Percentiles rank a stretch among this genome's conserved stretches.
These are phyloP conservation scores for Trichoderma afroharzianum DNA, from an alignment of 2,329 filamentous ascomycete genomes.

Conservation along the genomic window DNA sequence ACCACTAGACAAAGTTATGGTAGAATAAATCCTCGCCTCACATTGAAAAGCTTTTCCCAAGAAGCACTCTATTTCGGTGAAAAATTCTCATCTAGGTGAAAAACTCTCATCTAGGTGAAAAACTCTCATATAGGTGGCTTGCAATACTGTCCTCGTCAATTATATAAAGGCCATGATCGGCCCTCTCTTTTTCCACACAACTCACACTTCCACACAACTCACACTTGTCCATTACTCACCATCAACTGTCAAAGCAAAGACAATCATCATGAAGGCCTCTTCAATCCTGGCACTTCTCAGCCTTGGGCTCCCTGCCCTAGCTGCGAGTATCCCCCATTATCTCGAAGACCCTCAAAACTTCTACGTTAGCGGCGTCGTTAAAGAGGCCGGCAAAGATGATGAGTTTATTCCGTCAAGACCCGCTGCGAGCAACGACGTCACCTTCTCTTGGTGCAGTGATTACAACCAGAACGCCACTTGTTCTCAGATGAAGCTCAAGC, in stretches of 20 bases:
- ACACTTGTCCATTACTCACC: not conserved
- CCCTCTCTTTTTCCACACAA: not conserved
- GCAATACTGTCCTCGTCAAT: not conserved
- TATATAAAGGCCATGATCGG: not conserved
- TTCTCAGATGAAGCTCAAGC: not conserved
- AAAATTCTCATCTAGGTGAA: not conserved
- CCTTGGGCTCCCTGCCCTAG: not conserved
- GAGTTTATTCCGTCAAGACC: not conserved
- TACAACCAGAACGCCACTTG: not conserved
- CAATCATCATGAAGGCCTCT: not conserved
- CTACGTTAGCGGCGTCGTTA: not conserved
- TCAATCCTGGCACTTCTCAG: not conserved
- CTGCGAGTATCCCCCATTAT: too few relatives aligned
- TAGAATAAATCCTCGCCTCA: not conserved
- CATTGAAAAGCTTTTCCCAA: not conserved
- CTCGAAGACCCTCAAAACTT: not conserved
- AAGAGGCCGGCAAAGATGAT: not conserved
- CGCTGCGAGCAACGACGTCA: not conserved
- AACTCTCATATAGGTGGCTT: not conserved
- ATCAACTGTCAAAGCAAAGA: not conserved
- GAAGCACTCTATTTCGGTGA: not conserved
- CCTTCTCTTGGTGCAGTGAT: conserved; percentile 1
- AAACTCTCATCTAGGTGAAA: too few relatives aligned
- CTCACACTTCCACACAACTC: not conserved
- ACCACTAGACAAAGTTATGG: not conserved